Evolutionary conservation across 2,329 filamentous ascomycete genomes (phyloP), one percentile per base, ranked within the genome.

Genomic region (Dactylellina parvicollis): DNA sequence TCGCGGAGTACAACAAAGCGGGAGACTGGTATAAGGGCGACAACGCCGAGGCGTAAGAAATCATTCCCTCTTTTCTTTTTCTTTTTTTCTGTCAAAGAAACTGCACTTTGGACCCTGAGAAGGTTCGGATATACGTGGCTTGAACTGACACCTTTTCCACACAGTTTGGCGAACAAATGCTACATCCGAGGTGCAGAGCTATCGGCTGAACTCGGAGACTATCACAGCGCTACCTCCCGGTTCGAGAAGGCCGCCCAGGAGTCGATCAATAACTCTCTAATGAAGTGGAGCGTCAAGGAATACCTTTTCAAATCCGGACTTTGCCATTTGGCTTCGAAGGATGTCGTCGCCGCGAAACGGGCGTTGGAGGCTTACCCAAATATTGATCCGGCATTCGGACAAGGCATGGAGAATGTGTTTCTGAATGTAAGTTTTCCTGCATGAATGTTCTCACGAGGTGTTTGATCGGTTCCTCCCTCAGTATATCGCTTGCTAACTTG

Each of bases 251-350:
- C 97, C 52, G 90, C 92, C 42, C 85, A 87, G 66, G 86, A 87
- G 44, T 90, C 90, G 34, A 88, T 96, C 78, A 89, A 89, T 81
- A 97, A 96, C 84, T 95, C 96, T 81, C 84, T 96, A 69, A 94
- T 96, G 91, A 91, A 89, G 80, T 96, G 92, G 87, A 92, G 88
- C 50, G 92, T 98, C 75, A 98, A 97, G 82, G 92, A 97, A 76
- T 97, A 97, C 83, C 89, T 97, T 79, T 86, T 98, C 79, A 96
- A 97, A 83, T 92, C 92, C 0, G 93, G 92, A 30, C 91, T 98
- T 79, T 97, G 93, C 83, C 90, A 96, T 80, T 85, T 98, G 36
- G 88, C 87, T 61, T 85, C 86, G n/a, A 84, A 83, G 82, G 94
- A 98, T 80, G 83, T 90, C 78, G 90, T 97, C 60, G 90, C 89